Conservation (phyloP, 768 basidiomycete genomes). For the Tephrocybe rancida region DNA sequence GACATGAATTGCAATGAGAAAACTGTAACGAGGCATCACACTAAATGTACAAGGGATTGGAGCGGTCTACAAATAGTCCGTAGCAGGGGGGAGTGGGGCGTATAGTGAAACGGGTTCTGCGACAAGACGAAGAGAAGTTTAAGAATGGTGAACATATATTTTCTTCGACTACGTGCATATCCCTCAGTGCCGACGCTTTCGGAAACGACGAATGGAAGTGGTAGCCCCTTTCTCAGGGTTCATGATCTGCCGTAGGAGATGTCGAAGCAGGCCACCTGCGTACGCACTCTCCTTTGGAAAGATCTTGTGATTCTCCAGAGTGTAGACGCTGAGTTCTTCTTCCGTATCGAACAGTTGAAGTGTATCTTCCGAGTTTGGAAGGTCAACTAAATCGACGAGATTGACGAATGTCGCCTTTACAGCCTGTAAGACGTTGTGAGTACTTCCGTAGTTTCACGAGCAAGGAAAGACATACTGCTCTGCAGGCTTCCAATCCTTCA, state of each 20-base stretch:
- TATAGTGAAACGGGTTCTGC: too few species aligned
- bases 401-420: constrained; percentile 36
- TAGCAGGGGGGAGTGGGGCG: too few species aligned
- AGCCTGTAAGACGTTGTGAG: constrained; percentile 16
- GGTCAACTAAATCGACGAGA: constrained; percentile 38
- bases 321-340: constrained; percentile 31
- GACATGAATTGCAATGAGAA: too few species aligned
- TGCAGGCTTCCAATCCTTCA: constrained; percentile 23
- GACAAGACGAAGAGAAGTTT: too few species aligned
- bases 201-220: too few species aligned
- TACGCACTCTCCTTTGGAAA: constrained; percentile 33
- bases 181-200: too few species aligned
- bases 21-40: too few species aligned
- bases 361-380: not conserved
- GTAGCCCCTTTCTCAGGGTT: constrained; percentile 10
- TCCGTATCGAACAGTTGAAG: constrained; percentile 26
- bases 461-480: constrained; percentile 21
- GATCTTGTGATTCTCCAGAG: constrained; percentile 20
- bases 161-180: too few species aligned
- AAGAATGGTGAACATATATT: too few species aligned
- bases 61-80: too few species aligned
- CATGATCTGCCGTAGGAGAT: constrained; percentile 31
- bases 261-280: constrained; percentile 31
- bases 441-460: not conserved
- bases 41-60: too few species aligned